Evolutionary conservation across 2,329 filamentous ascomycete species (phyloP).

Genomic region (Exophiala mesophila): DNA sequence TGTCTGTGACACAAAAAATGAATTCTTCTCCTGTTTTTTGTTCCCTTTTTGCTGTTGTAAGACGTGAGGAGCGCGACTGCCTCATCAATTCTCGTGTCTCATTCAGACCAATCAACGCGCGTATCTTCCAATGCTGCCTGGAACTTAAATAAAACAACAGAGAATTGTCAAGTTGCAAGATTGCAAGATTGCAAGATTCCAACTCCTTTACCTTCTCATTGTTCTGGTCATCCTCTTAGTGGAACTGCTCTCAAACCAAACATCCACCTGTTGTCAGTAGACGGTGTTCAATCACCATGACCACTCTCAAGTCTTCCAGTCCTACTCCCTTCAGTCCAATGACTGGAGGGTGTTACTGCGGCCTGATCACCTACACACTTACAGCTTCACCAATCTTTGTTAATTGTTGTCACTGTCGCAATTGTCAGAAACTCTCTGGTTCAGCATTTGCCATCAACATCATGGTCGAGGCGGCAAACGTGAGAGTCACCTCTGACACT

Average conservation of each 20-base stretch:
- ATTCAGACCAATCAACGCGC: background rate
- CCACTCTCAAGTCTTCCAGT: background rate
- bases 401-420: constrained; percentile 16
- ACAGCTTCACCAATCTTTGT: constrained; percentile 11
- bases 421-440: constrained; percentile 9
- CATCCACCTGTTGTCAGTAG: too few species aligned
- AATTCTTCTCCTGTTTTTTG: too few species aligned
- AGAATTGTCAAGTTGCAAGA: too few species aligned
- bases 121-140: background rate
- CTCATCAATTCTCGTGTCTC: too few species aligned
- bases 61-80: too few species aligned
- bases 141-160: background rate
- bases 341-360: constrained; percentile 11
- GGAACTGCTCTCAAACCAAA: too few species aligned
- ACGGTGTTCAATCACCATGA: background rate
- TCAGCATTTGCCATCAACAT: constrained; percentile 9
- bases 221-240: too few species aligned
- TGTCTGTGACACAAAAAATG: too few species aligned
- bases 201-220: too few species aligned
- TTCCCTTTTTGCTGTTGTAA: too few species aligned
- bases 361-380: constrained; percentile 7
- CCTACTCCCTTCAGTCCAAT: background rate
- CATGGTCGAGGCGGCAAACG: constrained; percentile 10
- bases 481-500: constrained; percentile 9
- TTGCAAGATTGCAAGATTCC: too few species aligned